Evolutionary conservation across 148 eudicot species (phyloP).

Genomic region (Rhododendron vialii): DNA sequence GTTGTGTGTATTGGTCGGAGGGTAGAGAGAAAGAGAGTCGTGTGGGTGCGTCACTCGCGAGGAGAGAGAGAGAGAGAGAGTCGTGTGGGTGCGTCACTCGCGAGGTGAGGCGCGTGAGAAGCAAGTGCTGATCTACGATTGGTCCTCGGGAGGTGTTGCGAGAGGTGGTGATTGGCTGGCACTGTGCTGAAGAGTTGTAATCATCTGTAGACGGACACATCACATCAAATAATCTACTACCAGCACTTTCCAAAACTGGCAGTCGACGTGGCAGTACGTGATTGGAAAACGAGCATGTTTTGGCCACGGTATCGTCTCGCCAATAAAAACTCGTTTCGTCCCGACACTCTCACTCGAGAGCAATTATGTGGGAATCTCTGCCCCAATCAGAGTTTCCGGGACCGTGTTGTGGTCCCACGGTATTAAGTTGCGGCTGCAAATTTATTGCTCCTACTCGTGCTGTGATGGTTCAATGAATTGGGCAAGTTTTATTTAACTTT

Average conservation of each 20-base stretch:
- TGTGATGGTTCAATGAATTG: not conserved
- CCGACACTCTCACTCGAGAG: not conserved
- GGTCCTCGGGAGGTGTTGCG: not conserved
- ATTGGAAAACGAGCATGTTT: not conserved
- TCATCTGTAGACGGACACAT: not conserved
- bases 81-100: not conserved
- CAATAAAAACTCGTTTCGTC: not conserved
- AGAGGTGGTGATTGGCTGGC: conserved; percentile 12
- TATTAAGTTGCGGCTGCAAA: not conserved
- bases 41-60: not conserved
- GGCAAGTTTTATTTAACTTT: not conserved
- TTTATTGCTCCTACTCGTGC: not conserved
- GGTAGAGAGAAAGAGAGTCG: not conserved
- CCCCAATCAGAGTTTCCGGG: not conserved
- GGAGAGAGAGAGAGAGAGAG: not conserved
- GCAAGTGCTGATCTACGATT: not conserved
- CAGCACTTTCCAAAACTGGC: too few relatives aligned
- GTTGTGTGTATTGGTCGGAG: not conserved
- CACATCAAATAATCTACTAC: not conserved
- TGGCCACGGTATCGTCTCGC: not conserved
- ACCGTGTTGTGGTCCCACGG: not conserved
- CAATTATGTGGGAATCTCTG: not conserved
- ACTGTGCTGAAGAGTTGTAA: not conserved
- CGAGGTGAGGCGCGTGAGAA: not conserved
- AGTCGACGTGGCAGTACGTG: not conserved